These are phyloP conservation scores for Mycena capillaripes DNA, from an alignment of 768 basidiomycete species.

Conservation along the genomic window DNA sequence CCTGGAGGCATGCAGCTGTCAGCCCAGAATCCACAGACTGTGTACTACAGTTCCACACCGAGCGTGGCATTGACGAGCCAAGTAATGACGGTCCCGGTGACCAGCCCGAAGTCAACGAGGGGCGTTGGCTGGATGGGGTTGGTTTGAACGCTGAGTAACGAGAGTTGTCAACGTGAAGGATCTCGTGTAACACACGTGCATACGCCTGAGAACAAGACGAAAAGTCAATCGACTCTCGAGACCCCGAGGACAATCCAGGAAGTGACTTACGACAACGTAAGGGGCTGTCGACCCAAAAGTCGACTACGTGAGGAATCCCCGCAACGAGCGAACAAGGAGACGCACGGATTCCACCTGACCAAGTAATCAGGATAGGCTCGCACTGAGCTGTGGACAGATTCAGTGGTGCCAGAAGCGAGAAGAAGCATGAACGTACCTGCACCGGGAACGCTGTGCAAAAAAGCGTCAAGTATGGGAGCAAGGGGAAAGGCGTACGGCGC, in stretches of 20 bases:
- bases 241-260: background rate
- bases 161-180: background rate
- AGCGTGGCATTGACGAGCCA: constrained; percentile 14
- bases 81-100: background rate
- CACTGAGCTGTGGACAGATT: constrained; percentile 14
- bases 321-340: background rate
- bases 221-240: background rate
- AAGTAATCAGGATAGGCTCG: constrained; percentile 11
- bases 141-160: constrained; percentile 14
- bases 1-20: background rate
- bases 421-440: constrained; percentile 10
- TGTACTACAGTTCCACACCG: background rate
- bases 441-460: background rate
- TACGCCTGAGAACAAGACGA: constrained; percentile 13
- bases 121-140: constrained; percentile 5
- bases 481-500: background rate
- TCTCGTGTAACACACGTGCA: constrained; percentile 5
- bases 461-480: constrained; percentile 8
- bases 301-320: background rate
- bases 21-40: background rate
- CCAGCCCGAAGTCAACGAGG: background rate
- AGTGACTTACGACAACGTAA: constrained; percentile 10
- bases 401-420: constrained; percentile 11
- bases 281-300: background rate
- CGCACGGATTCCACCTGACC: constrained; percentile 17